Percentiles rank a stretch among this genome's conserved stretches.
Evolutionary conservation across 169 alveolate species (phyloP).

Genomic region (Miamiensis avidus): DNA sequence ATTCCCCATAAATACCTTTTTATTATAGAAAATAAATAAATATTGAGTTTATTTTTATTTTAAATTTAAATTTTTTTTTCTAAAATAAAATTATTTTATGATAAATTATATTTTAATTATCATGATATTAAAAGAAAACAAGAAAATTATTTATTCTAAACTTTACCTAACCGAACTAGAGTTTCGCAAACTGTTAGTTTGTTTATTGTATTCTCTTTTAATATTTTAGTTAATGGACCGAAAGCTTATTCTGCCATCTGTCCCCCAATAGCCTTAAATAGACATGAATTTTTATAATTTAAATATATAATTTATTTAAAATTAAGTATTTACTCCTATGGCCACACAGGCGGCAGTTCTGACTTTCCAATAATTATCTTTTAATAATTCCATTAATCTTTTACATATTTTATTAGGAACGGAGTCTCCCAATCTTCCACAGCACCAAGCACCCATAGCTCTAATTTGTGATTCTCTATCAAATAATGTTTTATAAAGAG

Average conservation of each 20-base stretch:
- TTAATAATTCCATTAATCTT: constrained; percentile 48
- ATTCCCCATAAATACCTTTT: constrained; percentile 54
- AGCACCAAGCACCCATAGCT: constrained; percentile 70
- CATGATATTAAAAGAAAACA: too few species aligned
- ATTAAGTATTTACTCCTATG: constrained; percentile 37
- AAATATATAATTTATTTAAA: too few species aligned
- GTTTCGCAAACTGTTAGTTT: constrained; percentile 73
- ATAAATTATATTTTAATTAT: too few species aligned
- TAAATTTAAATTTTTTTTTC: too few species aligned
- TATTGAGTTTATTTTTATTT: not conserved
- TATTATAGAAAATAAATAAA: too few species aligned
- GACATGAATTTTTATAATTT: too few species aligned
- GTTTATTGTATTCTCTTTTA: constrained; percentile 69
- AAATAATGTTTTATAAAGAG: constrained; percentile 47
- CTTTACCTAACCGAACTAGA: constrained; percentile 66
- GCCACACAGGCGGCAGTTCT: constrained; percentile 78
- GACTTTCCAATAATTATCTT: constrained; percentile 78
- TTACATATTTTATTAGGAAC: constrained; percentile 52
- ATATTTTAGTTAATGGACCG: constrained; percentile 36
- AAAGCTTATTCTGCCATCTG: not conserved
- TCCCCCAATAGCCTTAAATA: not conserved
- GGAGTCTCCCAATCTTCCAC: constrained; percentile 65
- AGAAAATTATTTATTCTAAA: too few species aligned
- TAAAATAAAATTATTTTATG: too few species aligned
- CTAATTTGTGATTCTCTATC: constrained; percentile 57